phyloP scores from a whole-genome alignment of 768 basidiomycete species.

The Dendrothele bispora region DNA sequence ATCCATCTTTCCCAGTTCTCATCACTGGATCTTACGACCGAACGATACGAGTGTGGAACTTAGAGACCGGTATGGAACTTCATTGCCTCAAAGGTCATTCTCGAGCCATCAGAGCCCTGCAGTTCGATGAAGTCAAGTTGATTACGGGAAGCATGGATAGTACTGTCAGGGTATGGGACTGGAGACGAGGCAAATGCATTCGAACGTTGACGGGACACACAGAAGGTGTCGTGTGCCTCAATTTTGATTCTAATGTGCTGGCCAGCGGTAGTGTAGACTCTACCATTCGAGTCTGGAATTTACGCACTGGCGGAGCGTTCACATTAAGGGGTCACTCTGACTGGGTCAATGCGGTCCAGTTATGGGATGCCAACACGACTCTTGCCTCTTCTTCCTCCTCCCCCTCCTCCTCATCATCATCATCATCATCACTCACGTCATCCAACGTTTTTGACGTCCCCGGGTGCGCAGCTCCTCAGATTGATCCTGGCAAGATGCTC shows the following conservation, averaged over 20 bases:
- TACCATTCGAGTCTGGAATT: slow-evolving; percentile 96
- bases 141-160: slow-evolving; percentile 97
- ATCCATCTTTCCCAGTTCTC: slow-evolving; percentile 88
- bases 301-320: slow-evolving; percentile 88
- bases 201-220: slow-evolving; percentile 88
- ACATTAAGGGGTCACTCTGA: slow-evolving; percentile 90
- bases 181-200: slow-evolving; percentile 86
- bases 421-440: too few species aligned
- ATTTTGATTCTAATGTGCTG: slow-evolving; percentile 89
- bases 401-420: too few species aligned
- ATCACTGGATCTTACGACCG: slow-evolving; percentile 98
- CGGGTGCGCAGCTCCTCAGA: slow-evolving; percentile 42
- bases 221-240: slow-evolving; percentile 87
- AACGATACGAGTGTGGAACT: slow-evolving; percentile 93
- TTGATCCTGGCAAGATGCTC: slow-evolving; percentile 88
- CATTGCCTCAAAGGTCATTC: slow-evolving; percentile 88
- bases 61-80: slow-evolving; percentile 85
- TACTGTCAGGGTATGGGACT: slow-evolving; percentile 95
- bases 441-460: slow-evolving; percentile 36
- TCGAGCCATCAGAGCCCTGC: slow-evolving; percentile 86
- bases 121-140: slow-evolving; percentile 94
- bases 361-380: slow-evolving; percentile 74
- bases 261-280: slow-evolving; percentile 92
- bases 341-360: slow-evolving; percentile 93
- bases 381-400: slow-evolving; percentile 25